phyloP scores from a whole-genome alignment of 192 early-diverging fungal species.

The Coemansia sp. region DNA sequence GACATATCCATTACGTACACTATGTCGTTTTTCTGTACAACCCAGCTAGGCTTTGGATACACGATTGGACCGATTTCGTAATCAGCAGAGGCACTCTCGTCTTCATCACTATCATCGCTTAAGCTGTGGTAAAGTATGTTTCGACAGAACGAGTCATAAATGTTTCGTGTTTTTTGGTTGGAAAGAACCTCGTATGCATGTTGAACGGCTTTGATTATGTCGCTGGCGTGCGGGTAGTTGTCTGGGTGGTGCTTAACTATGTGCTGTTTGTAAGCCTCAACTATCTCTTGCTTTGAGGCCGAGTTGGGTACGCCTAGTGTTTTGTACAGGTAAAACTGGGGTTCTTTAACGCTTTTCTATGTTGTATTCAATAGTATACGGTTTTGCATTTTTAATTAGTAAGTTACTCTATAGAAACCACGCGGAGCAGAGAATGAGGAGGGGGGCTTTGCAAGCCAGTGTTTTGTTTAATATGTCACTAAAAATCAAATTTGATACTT shows the following conservation, averaged over 20 bases:
- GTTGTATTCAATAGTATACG: too few relatives aligned
- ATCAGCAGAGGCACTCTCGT: neutral
- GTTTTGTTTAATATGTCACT: neutral
- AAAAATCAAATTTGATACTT: neutral
- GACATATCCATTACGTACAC: constrained; percentile 33
- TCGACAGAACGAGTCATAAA: constrained; percentile 32
- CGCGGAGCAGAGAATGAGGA: too few relatives aligned
- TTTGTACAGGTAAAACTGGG: constrained; percentile 28
- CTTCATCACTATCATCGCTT: neutral
- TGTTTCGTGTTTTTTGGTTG: constrained; percentile 21
- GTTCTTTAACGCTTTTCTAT: neutral
- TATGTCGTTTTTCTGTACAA: constrained; percentile 31
- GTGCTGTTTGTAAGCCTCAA: constrained; percentile 26
- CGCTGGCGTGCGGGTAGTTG: constrained; percentile 34
- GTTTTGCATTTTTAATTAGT: too few relatives aligned
- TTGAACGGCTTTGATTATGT: constrained; percentile 26
- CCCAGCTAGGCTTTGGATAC: constrained; percentile 38
- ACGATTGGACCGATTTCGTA: constrained; percentile 7
- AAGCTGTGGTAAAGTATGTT: constrained; percentile 16
- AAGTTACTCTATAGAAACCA: neutral
- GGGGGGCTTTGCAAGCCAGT: too few relatives aligned
- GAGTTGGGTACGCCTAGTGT: constrained; percentile 19
- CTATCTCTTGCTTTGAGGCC: constrained; percentile 21
- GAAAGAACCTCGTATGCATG: constrained; percentile 29
- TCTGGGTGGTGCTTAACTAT: constrained; percentile 33